Conservation (phyloP, 352 stramenopile genomes). For the Phytophthora nicotianae region DNA sequence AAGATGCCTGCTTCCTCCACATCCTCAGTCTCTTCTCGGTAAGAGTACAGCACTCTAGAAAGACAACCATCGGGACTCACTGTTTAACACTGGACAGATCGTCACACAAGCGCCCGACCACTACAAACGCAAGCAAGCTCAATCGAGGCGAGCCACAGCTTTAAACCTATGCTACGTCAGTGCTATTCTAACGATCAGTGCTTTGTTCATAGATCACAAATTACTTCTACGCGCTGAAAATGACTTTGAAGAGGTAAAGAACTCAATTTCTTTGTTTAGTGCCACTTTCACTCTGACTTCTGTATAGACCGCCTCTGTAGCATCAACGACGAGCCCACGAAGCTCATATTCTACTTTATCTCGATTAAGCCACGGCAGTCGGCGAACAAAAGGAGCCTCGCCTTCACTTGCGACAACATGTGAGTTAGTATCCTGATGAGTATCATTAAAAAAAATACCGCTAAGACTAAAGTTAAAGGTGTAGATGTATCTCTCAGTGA, state of each 20-base stretch:
- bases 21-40: neutral
- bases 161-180: neutral
- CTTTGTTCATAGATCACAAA: neutral
- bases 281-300: neutral
- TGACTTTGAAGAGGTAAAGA: slow-evolving; percentile 15
- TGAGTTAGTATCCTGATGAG: slow-evolving; percentile 12
- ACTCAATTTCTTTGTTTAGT: neutral
- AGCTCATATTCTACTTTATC: slow-evolving; percentile 13
- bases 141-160: neutral
- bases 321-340: slow-evolving; percentile 14
- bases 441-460: neutral
- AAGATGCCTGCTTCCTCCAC: neutral
- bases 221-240: slow-evolving; percentile 14
- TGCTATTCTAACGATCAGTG: neutral
- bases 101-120: neutral
- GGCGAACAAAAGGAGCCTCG: neutral
- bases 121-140: neutral
- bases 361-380: slow-evolving; percentile 9
- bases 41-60: neutral
- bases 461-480: neutral
- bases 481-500: slow-evolving; percentile 56
- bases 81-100: neutral
- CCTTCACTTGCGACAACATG: slow-evolving; percentile 48
- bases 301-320: slow-evolving; percentile 30
- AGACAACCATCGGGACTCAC: neutral